Base-by-base conservation (phyloP, 2,329 filamentous ascomycete genomes). In the Cordyceps tenuipes region DNA sequence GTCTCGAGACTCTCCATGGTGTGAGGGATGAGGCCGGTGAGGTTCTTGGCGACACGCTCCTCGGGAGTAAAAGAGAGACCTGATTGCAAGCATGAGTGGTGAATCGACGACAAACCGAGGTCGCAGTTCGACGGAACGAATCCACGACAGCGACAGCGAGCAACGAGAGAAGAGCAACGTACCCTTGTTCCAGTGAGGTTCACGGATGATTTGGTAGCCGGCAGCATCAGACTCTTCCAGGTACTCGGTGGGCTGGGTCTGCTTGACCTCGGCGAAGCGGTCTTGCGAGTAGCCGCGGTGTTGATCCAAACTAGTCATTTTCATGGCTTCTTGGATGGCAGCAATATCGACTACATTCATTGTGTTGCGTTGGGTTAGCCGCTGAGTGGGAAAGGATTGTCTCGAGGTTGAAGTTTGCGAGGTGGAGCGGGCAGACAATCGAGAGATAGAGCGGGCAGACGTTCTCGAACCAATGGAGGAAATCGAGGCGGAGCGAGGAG, bases 151-250 rank as follows among this genome's bases (percentile, higher is more conserved):
- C n/a, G n/a, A 52, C 34, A 39, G 43, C 52, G 26, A 52, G 12
- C 53, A 31, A 49, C n/a, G 23, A 52, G 23, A 52, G 26, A 44
- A 54, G 47, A 58, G 53, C 49, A 52, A 71, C 73, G 69, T 74
- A 85, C 84, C 83, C 77, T 85, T 86, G 69, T 87, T 87, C 82
- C 83, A 86, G 53, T 82, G 75, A 63, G 84, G 82, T 70, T 87
- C 82, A 56, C 77, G 75, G 61, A 87, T 75, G 61, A 87, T 74
- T 72, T 86, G 84, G 70, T 84, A 84, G 65, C 83, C 84, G 62
- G 74, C 74, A 63, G 84, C 83, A 65, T 78, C 72, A 60, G 73
- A 70, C 67, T 82, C 72, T 51, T 76, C 64, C 53, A 83, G 66
- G 69, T 85, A 83, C 63, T 85, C 78, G 50, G 82, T 84, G 57